Evolutionary conservation across 768 basidiomycete genomes (phyloP).

Genomic region (Serendipita sp.): DNA sequence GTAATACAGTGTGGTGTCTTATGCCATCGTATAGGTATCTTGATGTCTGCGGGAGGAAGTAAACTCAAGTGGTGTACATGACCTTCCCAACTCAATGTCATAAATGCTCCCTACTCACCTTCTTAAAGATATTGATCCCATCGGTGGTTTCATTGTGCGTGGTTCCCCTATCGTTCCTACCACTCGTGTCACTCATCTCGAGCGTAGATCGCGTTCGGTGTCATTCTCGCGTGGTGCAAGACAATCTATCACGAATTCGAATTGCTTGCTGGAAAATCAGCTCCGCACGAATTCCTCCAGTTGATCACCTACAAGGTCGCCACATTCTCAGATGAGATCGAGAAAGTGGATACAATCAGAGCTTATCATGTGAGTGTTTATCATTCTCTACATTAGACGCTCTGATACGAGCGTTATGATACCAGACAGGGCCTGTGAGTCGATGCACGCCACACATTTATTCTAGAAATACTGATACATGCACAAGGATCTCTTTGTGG

Average conservation of each 20-base stretch:
- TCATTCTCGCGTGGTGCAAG: constrained; percentile 59
- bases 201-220: constrained; percentile 56
- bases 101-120: constrained; percentile 13
- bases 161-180: background rate
- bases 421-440: constrained; percentile 50
- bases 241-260: constrained; percentile 73
- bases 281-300: constrained; percentile 78
- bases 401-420: too few species aligned
- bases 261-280: constrained; percentile 80
- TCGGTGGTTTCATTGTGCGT: constrained; percentile 58
- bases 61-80: constrained; percentile 67
- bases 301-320: constrained; percentile 83
- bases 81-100: constrained; percentile 7
- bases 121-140: constrained; percentile 50
- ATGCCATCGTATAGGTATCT: constrained; percentile 53
- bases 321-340: constrained; percentile 77
- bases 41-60: constrained; percentile 72
- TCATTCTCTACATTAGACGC: too few species aligned
- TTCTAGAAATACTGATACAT: background rate
- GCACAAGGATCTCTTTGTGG: constrained; percentile 71
- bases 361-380: constrained; percentile 48
- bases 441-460: constrained; percentile 3
- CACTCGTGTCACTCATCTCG: background rate
- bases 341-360: constrained; percentile 77
- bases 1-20: too few species aligned